Evolutionary conservation across 768 basidiomycete species (phyloP).

Genomic region (Podaxis mareebaensis): DNA sequence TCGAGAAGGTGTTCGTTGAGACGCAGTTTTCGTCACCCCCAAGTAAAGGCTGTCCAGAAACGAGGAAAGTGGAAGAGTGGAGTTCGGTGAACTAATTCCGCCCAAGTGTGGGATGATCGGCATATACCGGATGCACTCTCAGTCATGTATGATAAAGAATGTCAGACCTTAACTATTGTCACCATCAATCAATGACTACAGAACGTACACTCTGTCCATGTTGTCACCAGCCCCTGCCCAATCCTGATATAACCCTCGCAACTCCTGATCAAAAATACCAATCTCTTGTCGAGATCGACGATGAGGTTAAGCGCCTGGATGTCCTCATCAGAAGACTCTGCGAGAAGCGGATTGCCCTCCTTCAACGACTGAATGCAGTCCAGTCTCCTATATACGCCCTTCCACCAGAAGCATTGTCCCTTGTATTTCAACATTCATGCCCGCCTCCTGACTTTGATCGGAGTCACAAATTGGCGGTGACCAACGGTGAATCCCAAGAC

Average conservation of each 20-base stretch:
- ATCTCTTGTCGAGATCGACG: background rate
- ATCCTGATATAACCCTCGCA: background rate
- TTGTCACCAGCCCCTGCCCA: background rate
- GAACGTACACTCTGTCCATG: background rate
- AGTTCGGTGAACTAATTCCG: slow-evolving; percentile 5
- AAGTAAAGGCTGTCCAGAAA: slow-evolving; percentile 47
- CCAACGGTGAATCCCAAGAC: background rate
- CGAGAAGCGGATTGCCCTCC: background rate
- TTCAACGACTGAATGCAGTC: background rate
- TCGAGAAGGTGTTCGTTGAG: slow-evolving; percentile 76
- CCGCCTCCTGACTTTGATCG: background rate
- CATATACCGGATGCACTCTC: too few relatives aligned
- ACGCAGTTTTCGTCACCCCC: slow-evolving; percentile 54
- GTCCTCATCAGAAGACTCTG: background rate
- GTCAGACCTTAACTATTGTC: too few relatives aligned
- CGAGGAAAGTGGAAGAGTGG: slow-evolving; percentile 57
- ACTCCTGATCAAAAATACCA: background rate
- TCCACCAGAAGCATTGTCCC: background rate
- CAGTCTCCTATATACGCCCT: background rate
- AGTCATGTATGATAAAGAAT: too few relatives aligned
- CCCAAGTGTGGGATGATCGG: background rate
- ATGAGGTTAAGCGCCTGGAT: background rate
- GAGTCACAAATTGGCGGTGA: background rate
- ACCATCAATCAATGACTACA: background rate
- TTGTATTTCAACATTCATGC: background rate